Base-by-base conservation (phyloP, 2,329 filamentous ascomycete genomes). In the Cercospora sesami region DNA sequence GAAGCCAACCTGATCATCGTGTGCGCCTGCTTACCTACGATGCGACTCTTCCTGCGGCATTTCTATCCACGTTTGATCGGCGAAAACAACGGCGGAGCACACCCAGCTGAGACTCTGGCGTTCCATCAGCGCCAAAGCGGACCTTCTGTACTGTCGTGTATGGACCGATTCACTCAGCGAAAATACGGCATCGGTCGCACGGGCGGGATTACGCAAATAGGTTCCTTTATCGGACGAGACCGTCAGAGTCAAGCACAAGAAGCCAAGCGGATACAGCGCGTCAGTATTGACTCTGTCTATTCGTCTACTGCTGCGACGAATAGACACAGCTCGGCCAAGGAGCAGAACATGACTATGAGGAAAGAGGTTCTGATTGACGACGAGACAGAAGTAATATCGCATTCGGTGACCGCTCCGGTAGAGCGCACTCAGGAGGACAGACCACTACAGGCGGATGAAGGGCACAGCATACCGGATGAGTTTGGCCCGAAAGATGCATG, bases 1-100 rank as follows among this genome's bases (percentile, higher is more conserved):
- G 68, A 69, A 61, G 68, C 62, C 16, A 67, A 69, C 28, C 58
- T 69, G 42, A 63, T 69, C 33, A 63, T 67, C 31, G 65, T 69
- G 30, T 69, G 68, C 51, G 65, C 61, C 16, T 69, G 68, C 28
- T 36, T 69, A 6, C 68, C 68, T 28, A 67, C 65, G 28, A 33
- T 69, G 9, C 68, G 65, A 18, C 68, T 67, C 36, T 69, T 67
- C 62, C 63, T 69, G 58, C 68, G 65, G 16, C 65, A 67, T 48
- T 65, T 69, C 10, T 65, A 57, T 18, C 68, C 68, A 31, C 58
- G 65, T 2, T 18, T 63, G n/a, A 69, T 69, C 9, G 68, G 68
- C 26, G 64, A 69, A 58, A 36, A 64, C 18, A 36, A 64, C 18
- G 21, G 21, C 10, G 8, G n/a, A 9, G 9, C 9, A 23, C 12